These are phyloP conservation scores for Phlyctochytrium arcticum DNA, from an alignment of 192 early-diverging fungal species.

Conservation along the genomic window DNA sequence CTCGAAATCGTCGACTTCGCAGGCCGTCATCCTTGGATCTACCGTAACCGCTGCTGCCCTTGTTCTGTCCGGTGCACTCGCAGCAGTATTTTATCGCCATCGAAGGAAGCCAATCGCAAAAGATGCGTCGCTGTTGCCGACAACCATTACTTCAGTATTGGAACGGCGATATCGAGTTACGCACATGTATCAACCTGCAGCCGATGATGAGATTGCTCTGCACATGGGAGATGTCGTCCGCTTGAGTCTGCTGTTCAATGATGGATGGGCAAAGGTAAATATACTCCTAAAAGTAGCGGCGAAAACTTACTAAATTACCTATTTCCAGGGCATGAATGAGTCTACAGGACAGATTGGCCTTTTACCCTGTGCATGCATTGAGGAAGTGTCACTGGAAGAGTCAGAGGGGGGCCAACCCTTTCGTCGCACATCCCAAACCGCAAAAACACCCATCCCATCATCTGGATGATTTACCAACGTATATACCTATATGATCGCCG, in stretches of 20 bases:
- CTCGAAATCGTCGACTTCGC: slow-evolving; percentile 2
- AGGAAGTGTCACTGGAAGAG: too few relatives aligned
- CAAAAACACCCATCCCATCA: too few relatives aligned
- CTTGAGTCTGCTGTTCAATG: slow-evolving; percentile 34
- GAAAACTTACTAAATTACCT: not conserved
- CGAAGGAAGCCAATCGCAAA: not conserved
- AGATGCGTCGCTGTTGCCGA: not conserved
- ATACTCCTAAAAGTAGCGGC: not conserved
- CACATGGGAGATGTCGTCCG: slow-evolving; percentile 25
- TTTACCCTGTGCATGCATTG: slow-evolving; percentile 33
- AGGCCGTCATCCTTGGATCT: slow-evolving; percentile 8
- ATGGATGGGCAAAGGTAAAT: slow-evolving; percentile 33
- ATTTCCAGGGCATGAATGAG: slow-evolving; percentile 28
- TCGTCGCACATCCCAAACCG: too few relatives aligned
- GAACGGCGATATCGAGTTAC: slow-evolving; percentile 25
- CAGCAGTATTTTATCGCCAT: not conserved
- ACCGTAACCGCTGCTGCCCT: not conserved
- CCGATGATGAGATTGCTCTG: slow-evolving; percentile 31
- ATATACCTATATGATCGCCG: too few relatives aligned
- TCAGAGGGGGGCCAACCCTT: too few relatives aligned
- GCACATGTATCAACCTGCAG: slow-evolving; percentile 26
- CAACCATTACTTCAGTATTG: slow-evolving; percentile 19
- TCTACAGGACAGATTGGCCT: slow-evolving; percentile 31
- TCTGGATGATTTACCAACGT: too few relatives aligned
- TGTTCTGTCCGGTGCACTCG: not conserved